These are phyloP conservation scores for Tricharina praecox DNA, from an alignment of 495 filamentous ascomycete genomes.

Conservation along the genomic window DNA sequence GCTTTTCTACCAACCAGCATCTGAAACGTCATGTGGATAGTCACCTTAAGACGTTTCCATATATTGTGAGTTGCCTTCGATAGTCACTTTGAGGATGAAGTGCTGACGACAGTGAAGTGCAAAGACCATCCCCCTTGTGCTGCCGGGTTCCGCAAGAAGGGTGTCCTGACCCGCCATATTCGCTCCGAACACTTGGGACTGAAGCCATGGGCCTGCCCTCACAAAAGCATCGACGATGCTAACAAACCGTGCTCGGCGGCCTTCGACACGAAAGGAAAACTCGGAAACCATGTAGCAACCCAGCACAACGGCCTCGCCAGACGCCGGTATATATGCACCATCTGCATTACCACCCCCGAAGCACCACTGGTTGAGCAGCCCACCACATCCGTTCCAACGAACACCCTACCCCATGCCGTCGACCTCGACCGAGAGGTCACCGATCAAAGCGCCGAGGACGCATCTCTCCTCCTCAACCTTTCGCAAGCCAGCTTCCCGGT, in stretches of 20 bases:
- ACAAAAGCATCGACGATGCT: constrained; percentile 36
- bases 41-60: constrained; percentile 25
- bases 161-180: constrained; percentile 72
- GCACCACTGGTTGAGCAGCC: not conserved
- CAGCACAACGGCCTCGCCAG: constrained; percentile 41
- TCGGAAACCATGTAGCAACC: constrained; percentile 52
- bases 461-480: constrained; percentile 3
- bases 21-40: constrained; percentile 28
- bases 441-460: not conserved
- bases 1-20: constrained; percentile 24
- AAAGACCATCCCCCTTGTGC: constrained; percentile 56
- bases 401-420: not conserved
- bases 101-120: constrained; percentile 32
- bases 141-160: constrained; percentile 71
- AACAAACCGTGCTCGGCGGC: constrained; percentile 44
- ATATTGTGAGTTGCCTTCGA: constrained; percentile 16
- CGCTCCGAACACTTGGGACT: constrained; percentile 49
- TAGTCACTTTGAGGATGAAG: not conserved
- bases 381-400: not conserved
- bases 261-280: constrained; percentile 51
- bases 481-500: constrained; percentile 4
- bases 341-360: constrained; percentile 15
- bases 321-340: constrained; percentile 41
- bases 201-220: constrained; percentile 48
- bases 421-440: not conserved